These are phyloP conservation scores for Cercospora nicotianae DNA, from an alignment of 2,329 filamentous ascomycete genomes.

Conservation along the genomic window DNA sequence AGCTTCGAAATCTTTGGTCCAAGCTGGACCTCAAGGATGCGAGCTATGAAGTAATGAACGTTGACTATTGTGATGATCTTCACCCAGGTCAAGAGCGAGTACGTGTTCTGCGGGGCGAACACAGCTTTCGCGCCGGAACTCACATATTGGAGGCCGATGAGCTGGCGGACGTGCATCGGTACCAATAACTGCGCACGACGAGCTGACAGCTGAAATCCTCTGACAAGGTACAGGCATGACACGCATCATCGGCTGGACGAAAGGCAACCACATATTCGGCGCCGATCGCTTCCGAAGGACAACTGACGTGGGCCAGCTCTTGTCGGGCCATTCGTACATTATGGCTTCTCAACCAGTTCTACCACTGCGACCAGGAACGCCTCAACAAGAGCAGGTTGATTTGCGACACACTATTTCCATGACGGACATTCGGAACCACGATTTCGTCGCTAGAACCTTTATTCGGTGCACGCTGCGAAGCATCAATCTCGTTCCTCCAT, in stretches of 20 bases:
- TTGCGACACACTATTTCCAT: not conserved
- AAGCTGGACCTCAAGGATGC: not conserved
- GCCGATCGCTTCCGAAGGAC: not conserved
- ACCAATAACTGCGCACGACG: not conserved
- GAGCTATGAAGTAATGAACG: not conserved
- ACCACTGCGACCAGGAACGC: not conserved
- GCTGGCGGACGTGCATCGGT: not conserved
- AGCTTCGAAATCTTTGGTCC: not conserved
- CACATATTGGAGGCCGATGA: not conserved
- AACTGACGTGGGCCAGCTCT: not conserved
- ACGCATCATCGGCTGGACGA: conserved; percentile 3
- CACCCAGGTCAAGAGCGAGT: not conserved
- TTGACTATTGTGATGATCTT: not conserved
- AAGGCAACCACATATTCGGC: conserved; percentile 1
- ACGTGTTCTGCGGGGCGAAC: not conserved
- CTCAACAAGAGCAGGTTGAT: not conserved
- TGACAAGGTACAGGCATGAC: not conserved
- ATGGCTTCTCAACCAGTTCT: not conserved
- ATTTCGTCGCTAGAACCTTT: not conserved
- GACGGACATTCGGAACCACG: not conserved
- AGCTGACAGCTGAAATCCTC: not conserved
- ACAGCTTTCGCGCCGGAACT: not conserved
- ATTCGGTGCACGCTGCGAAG: not conserved
- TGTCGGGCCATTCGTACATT: not conserved
- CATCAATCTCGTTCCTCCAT: not conserved